Conservation (phyloP, 495 filamentous ascomycete species). For the Penicillium odoratum region DNA sequence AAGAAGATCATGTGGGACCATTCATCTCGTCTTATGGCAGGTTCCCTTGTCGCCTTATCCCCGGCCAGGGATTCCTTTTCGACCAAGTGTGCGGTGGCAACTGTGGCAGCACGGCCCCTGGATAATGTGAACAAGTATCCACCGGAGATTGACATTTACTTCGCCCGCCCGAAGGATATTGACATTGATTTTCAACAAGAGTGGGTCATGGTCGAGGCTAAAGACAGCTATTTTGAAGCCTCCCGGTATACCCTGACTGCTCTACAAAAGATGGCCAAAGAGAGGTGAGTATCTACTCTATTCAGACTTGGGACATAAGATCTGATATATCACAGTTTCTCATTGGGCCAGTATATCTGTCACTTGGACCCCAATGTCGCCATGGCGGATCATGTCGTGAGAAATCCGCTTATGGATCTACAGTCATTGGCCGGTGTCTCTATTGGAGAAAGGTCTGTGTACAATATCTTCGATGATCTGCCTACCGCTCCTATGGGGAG, state of each 20-base stretch:
- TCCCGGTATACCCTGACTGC: slow-evolving; percentile 68
- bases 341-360: slow-evolving; percentile 62
- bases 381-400: slow-evolving; percentile 50
- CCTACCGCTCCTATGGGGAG: slow-evolving; percentile 45
- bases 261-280: slow-evolving; percentile 66
- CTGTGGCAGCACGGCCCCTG: slow-evolving; percentile 69
- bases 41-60: slow-evolving; percentile 69
- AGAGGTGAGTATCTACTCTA: slow-evolving; percentile 48
- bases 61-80: slow-evolving; percentile 63
- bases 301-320: slow-evolving; percentile 2
- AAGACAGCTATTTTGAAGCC: slow-evolving; percentile 72
- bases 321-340: slow-evolving; percentile 49
- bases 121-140: slow-evolving; percentile 61
- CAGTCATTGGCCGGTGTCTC: slow-evolving; percentile 27
- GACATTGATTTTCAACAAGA: slow-evolving; percentile 69
- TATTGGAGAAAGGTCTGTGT: slow-evolving; percentile 23
- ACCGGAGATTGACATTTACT: slow-evolving; percentile 75
- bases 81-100: slow-evolving; percentile 66
- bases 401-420: slow-evolving; percentile 49
- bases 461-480: slow-evolving; percentile 53
- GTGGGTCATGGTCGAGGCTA: slow-evolving; percentile 77
- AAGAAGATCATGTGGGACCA: slow-evolving; percentile 77
- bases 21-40: slow-evolving; percentile 68
- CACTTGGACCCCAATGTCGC: slow-evolving; percentile 45
- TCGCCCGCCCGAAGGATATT: slow-evolving; percentile 58